Percentiles rank a stretch among this genome's conserved stretches.
Conservation (phyloP, 1,139 yeast genomes). For the Lodderomyces pseudojiufengensis region DNA sequence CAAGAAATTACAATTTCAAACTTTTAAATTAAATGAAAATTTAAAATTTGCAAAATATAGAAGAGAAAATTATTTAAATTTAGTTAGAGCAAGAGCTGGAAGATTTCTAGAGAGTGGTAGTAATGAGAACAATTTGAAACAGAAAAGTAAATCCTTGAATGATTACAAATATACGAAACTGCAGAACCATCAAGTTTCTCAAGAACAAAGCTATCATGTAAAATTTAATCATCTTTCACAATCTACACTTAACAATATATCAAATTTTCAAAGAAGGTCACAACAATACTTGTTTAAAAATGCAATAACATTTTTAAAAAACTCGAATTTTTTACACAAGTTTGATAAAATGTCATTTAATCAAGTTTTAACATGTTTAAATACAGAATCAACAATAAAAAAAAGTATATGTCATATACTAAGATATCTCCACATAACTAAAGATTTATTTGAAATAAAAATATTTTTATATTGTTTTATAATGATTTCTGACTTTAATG, state of each 20-base stretch:
- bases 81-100: conserved; percentile 16
- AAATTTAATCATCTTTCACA: too few relatives aligned
- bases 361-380: conserved; percentile 10
- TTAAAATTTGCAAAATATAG: conserved; percentile 18
- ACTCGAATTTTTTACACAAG: conserved; percentile 11
- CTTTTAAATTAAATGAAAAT: conserved; percentile 12
- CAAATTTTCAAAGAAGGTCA: conserved; percentile 3
- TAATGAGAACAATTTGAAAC: too few relatives aligned
- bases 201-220: too few relatives aligned
- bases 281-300: conserved; percentile 8
- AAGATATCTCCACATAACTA: conserved; percentile 13
- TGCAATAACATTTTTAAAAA: conserved; percentile 6
- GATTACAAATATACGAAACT: too few relatives aligned
- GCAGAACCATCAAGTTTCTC: too few relatives aligned
- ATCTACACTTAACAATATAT: too few relatives aligned
- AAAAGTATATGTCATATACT: conserved; percentile 12
- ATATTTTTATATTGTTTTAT: conserved; percentile 24
- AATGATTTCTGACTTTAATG: conserved; percentile 23
- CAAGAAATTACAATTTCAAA: conserved; percentile 8
- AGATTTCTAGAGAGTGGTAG: too few relatives aligned
- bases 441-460: conserved; percentile 10
- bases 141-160: too few relatives aligned
- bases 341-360: conserved; percentile 12
- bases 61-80: conserved; percentile 16
- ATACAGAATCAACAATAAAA: conserved; percentile 10